phyloP scores from a whole-genome alignment of 2,329 filamentous ascomycete genomes.

The Aspergillus sp. region DNA sequence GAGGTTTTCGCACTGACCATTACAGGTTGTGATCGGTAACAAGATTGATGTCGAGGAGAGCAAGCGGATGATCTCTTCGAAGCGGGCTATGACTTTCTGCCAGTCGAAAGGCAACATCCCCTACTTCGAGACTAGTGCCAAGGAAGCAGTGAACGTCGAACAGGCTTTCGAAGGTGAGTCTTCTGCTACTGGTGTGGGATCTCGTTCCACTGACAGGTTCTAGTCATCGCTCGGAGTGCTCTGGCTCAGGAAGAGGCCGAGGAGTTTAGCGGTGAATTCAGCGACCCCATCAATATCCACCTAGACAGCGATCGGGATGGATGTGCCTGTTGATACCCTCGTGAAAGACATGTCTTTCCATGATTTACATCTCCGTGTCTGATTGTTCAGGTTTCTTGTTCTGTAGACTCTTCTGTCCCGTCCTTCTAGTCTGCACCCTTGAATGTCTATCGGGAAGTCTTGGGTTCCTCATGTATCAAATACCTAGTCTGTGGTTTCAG shows the following conservation, averaged over 20 bases:
- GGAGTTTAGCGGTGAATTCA: conserved; percentile 96
- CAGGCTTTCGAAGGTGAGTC: conserved; percentile 69
- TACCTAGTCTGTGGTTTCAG: conserved; percentile 8
- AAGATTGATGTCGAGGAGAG: conserved; percentile 99
- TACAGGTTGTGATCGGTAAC: conserved; percentile 88
- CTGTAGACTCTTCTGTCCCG: conserved; percentile 11
- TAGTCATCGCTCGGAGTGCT: conserved; percentile 94
- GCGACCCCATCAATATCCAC: conserved; percentile 97
- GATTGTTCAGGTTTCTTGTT: conserved; percentile 12
- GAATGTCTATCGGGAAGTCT: conserved; percentile 14
- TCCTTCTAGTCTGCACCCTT: conserved; percentile 4
- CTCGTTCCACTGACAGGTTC: conserved; percentile 12
- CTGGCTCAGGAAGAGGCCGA: conserved; percentile 96
- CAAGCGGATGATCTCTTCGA: conserved; percentile 94
- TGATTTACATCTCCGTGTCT: conserved; percentile 18
- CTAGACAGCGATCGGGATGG: conserved; percentile 90
- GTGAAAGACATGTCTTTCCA: conserved; percentile 20
- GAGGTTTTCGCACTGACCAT: background rate
- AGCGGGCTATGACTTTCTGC: conserved; percentile 95
- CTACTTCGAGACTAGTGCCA: conserved; percentile 98
- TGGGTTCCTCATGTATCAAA: conserved; percentile 14
- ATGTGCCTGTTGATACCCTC: conserved; percentile 73
- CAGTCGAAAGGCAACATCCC: conserved; percentile 96
- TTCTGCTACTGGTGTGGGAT: background rate
- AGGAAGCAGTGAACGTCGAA: conserved; percentile 98